Evolutionary conservation across 768 basidiomycete species (phyloP).

Genomic region (Lactarius quietus): DNA sequence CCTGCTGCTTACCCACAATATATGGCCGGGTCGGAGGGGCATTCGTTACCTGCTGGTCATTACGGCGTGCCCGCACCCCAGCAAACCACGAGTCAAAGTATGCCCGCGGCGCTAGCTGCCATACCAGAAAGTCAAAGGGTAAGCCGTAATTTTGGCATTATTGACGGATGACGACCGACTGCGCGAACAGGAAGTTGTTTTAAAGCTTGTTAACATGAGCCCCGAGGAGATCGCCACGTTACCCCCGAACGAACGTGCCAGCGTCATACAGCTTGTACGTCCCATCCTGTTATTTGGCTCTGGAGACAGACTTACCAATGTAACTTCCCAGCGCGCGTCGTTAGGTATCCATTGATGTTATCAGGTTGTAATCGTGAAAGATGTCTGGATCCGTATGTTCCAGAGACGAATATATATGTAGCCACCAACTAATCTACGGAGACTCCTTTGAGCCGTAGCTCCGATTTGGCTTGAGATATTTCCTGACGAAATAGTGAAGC

Average conservation of each 20-base stretch:
- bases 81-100: constrained; percentile 22
- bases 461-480: constrained; percentile 26
- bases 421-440: constrained; percentile 23
- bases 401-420: constrained; percentile 17
- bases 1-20: constrained; percentile 20
- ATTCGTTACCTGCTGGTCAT: not conserved
- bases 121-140: constrained; percentile 73
- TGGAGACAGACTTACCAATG: constrained; percentile 1
- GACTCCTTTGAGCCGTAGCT: constrained; percentile 25
- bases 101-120: constrained; percentile 53
- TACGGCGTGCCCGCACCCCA: constrained; percentile 18
- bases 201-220: constrained; percentile 78
- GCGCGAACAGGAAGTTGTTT: constrained; percentile 57
- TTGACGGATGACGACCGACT: constrained; percentile 14
- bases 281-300: constrained; percentile 1
- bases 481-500: constrained; percentile 16
- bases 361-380: not conserved
- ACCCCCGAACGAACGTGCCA: constrained; percentile 68
- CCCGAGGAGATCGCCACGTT: constrained; percentile 77
- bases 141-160: constrained; percentile 15
- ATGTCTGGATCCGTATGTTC: constrained; percentile 16
- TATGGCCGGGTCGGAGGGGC: not conserved
- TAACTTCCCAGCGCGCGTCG: constrained; percentile 19
- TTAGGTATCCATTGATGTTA: constrained; percentile 19
- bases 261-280: constrained; percentile 78